phyloP scores from a whole-genome alignment of 768 basidiomycete species.

The Sistotremastrum niveocremeum region DNA sequence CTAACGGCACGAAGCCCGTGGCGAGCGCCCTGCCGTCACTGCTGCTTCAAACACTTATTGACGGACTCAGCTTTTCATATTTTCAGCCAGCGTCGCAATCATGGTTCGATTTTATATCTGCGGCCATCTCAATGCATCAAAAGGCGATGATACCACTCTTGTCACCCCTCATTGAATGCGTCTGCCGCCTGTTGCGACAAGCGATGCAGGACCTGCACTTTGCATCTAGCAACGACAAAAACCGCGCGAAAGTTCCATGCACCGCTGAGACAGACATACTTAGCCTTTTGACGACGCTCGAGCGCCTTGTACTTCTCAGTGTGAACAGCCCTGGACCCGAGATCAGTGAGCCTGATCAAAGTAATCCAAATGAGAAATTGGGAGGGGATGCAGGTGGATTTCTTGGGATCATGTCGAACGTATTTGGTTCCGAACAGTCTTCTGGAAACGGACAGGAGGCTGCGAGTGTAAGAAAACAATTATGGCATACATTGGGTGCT shows the following conservation, averaged over 20 bases:
- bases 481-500: conserved; percentile 3
- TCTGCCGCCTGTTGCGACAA: conserved; percentile 54
- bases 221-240: conserved; percentile 22
- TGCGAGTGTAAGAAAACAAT: neutral
- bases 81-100: conserved; percentile 83
- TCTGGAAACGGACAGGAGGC: conserved; percentile 28
- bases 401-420: conserved; percentile 82
- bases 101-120: conserved; percentile 93
- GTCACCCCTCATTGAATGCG: conserved; percentile 62
- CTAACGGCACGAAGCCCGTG: conserved; percentile 1
- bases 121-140: conserved; percentile 80
- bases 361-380: conserved; percentile 38
- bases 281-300: conserved; percentile 73
- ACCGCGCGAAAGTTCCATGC: conserved; percentile 28
- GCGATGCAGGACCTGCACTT: conserved; percentile 41
- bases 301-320: conserved; percentile 66
- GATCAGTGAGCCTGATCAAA: conserved; percentile 38
- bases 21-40: conserved; percentile 32
- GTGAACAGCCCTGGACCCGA: conserved; percentile 43
- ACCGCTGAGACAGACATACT: conserved; percentile 72
- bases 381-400: conserved; percentile 49
- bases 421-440: conserved; percentile 65
- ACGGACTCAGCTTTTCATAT: conserved; percentile 54
- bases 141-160: conserved; percentile 53
- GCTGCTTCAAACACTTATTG: conserved; percentile 62